phyloP scores from a whole-genome alignment of 2,329 filamentous ascomycete species.

The Curvularia verruculosa region DNA sequence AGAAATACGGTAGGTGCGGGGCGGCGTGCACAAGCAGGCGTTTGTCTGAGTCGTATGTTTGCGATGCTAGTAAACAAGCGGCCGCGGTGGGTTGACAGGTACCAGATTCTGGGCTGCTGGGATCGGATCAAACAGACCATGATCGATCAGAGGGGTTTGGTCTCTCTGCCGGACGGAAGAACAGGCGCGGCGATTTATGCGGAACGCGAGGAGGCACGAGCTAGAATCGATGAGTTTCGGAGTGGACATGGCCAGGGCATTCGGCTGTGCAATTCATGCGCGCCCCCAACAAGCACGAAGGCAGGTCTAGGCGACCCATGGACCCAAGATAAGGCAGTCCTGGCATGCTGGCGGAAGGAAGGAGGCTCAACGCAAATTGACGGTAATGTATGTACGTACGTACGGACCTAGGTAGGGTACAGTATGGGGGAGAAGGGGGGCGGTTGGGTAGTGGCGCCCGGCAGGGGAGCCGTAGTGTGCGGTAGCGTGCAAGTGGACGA shows the following conservation, averaged over 20 bases:
- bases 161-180: conserved; percentile 1
- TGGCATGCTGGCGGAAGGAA: not conserved
- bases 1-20: not conserved
- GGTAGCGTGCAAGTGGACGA: not conserved
- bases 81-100: conserved; percentile 13
- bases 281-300: not conserved
- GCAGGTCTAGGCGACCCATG: not conserved
- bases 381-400: not conserved
- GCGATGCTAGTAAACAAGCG: conserved; percentile 7
- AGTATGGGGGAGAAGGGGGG: not conserved
- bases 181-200: conserved; percentile 8
- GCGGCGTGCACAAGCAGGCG: not conserved
- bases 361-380: not conserved
- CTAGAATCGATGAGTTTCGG: conserved; percentile 7
- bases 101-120: conserved; percentile 14
- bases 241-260: not conserved
- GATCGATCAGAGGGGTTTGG: not conserved
- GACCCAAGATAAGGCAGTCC: not conserved
- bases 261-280: not conserved
- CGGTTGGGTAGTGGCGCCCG: not conserved
- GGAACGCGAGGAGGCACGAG: conserved; percentile 8
- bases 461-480: not conserved
- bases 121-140: not conserved
- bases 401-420: no score
- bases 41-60: conserved; percentile 4